A percentile compares a stretch with the other conserved stretches of the same genome.
These are phyloP conservation scores for Pholiota molesta DNA, from an alignment of 768 basidiomycete species.

Conservation along the genomic window DNA sequence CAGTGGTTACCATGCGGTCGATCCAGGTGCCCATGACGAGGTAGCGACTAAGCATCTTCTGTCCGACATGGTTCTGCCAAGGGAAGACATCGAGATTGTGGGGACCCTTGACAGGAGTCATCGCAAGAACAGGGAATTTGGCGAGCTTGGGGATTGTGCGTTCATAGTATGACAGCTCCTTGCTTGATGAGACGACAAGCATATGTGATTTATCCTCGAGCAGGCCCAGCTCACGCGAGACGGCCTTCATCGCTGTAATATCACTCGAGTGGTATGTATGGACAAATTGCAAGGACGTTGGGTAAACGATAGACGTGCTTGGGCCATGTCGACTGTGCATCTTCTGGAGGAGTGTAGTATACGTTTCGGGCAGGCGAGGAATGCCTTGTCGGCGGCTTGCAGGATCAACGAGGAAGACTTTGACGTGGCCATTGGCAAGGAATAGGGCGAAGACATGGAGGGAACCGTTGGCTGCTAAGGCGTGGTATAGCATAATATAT, in stretches of 20 bases:
- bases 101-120: conserved; percentile 77
- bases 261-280: conserved; percentile 82
- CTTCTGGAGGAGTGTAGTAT: conserved; percentile 63
- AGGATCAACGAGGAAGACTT: conserved; percentile 89
- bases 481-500: conserved; percentile 90
- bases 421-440: conserved; percentile 67
- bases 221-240: conserved; percentile 85
- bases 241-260: conserved; percentile 76
- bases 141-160: conserved; percentile 64
- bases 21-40: conserved; percentile 79
- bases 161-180: conserved; percentile 85
- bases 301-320: conserved; percentile 63
- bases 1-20: conserved; percentile 74
- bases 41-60: conserved; percentile 86
- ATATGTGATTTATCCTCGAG: conserved; percentile 74
- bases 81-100: conserved; percentile 82
- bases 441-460: conserved; percentile 92
- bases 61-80: conserved; percentile 84
- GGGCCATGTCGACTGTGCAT: conserved; percentile 42
- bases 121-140: conserved; percentile 87
- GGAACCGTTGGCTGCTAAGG: conserved; percentile 67
- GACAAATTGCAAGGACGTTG: conserved; percentile 58
- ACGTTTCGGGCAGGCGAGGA: conserved; percentile 73
- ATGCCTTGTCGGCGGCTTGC: conserved; percentile 86
- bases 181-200: conserved; percentile 84